Percentiles rank a stretch among this genome's conserved stretches.
phyloP scores from a whole-genome alignment of 257 asterid genomes.

The Coffea eugenioides region DNA sequence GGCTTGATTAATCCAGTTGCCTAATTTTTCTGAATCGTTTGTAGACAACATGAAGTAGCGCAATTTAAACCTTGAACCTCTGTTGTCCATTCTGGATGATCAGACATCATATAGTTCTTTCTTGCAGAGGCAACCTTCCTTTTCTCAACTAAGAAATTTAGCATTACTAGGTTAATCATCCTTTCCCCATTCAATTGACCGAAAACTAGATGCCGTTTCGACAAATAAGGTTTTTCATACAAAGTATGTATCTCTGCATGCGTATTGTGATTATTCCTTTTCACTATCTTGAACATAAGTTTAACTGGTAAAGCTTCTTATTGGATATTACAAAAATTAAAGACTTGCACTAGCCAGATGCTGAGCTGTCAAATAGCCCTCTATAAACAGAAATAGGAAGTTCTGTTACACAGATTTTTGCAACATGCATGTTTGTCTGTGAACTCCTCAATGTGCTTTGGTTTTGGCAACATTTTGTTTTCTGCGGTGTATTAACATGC shows the following conservation, averaged over 20 bases:
- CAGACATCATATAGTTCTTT: neutral
- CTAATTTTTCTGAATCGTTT: neutral
- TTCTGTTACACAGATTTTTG: neutral
- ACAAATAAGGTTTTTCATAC: neutral
- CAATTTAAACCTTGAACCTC: neutral
- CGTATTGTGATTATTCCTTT: neutral
- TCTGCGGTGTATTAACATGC: constrained; percentile 20
- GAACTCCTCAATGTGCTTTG: neutral
- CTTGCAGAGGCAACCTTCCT: neutral
- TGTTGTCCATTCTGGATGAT: neutral
- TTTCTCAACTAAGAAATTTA: neutral
- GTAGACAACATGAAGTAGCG: neutral
- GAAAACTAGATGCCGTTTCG: neutral
- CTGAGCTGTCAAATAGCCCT: neutral
- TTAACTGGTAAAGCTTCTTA: neutral
- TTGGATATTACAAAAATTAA: neutral
- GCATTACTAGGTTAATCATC: neutral
- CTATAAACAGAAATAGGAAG: neutral
- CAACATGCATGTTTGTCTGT: neutral
- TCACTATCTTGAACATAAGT: neutral
- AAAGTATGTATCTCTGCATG: neutral
- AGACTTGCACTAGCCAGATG: neutral
- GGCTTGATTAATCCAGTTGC: neutral
- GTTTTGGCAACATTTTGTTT: constrained; percentile 16
- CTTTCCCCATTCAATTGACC: neutral